Percentiles rank a stretch among this genome's conserved stretches.
These are phyloP conservation scores for Tricholoma bakamatsutake DNA, from an alignment of 768 basidiomycete species.

Conservation along the genomic window DNA sequence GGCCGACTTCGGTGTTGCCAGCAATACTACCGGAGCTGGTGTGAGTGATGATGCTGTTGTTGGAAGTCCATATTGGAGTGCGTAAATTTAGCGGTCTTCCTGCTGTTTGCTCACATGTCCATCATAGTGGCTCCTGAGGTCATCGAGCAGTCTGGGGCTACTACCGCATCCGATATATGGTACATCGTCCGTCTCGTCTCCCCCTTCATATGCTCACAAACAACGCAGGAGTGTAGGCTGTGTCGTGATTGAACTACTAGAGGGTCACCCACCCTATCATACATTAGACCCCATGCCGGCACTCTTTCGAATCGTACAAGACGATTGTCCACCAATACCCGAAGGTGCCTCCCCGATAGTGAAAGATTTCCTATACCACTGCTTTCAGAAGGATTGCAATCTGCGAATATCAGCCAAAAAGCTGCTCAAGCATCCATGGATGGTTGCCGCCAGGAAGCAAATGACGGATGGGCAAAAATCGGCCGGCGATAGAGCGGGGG, in stretches of 20 bases:
- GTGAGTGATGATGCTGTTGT: constrained; percentile 89
- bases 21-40: constrained; percentile 65
- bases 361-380: constrained; percentile 94
- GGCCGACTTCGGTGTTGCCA: constrained; percentile 98
- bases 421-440: constrained; percentile 92
- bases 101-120: background rate
- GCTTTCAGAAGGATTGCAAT: constrained; percentile 97
- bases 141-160: constrained; percentile 96
- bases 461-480: constrained; percentile 39
- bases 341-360: constrained; percentile 93
- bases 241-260: constrained; percentile 94
- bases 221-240: constrained; percentile 79
- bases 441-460: constrained; percentile 79
- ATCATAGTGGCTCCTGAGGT: constrained; percentile 92
- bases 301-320: constrained; percentile 96
- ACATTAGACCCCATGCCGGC: constrained; percentile 98
- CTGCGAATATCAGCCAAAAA: constrained; percentile 93
- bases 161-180: constrained; percentile 96
- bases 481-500: constrained; percentile 25
- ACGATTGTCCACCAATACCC: constrained; percentile 95
- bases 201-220: constrained; percentile 1
- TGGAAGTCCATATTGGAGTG: constrained; percentile 98
- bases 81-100: constrained; percentile 21
- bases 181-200: constrained; percentile 10
- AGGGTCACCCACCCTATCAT: constrained; percentile 91